Base-by-base conservation (phyloP, 768 basidiomycete species). In the Tulasnella calospora region DNA sequence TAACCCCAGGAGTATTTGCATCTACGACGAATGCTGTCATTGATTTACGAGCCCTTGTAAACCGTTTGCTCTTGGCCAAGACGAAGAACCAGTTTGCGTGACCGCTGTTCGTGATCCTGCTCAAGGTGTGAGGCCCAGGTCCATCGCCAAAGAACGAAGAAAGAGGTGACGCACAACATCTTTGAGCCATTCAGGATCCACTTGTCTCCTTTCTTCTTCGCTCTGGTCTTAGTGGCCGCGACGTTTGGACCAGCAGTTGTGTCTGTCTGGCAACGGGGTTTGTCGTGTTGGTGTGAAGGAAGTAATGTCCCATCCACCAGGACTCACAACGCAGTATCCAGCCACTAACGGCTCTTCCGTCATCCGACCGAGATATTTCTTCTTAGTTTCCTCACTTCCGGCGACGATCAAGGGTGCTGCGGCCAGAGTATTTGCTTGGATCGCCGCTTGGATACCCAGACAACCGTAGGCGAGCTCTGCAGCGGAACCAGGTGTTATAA, bases 41-140 rank as follows among this genome's bases (percentile, higher is more conserved):
- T 0, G 83, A 80, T 61, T 81, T 82, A 67, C 82, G 83, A 4
- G 84, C 79, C 33, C 84, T 81, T 3, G 82, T 84, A 1, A 71
- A 36, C 0, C 83, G 70, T 74, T 86, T 84, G 21, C 84, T 85
- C 15, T 83, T 82, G 27, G 85, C 85, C 30, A 86, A 82, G 8
- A 86, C 85, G 74, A 85, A 85, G 83, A 83, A 84, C 85, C 85
- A 86, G 81, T 85, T 84, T 41, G 84, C 84, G 69, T 84, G 81
- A 36, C 83, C 84, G 33, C 82, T 84, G 79, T 85, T 85, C 5
- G 85, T 85, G 71, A 83, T 85, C 77, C 77, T 78, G 44, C 71
- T 69, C 67, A 79, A 71, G 47, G 71, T 67, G n/a, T 12, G 17
- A 44, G 23, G 10, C 1, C 1, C 38, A 17, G 6, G 13, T 38